Base-by-base conservation (phyloP, 768 basidiomycete genomes). In the Pleurotus eryngii region DNA sequence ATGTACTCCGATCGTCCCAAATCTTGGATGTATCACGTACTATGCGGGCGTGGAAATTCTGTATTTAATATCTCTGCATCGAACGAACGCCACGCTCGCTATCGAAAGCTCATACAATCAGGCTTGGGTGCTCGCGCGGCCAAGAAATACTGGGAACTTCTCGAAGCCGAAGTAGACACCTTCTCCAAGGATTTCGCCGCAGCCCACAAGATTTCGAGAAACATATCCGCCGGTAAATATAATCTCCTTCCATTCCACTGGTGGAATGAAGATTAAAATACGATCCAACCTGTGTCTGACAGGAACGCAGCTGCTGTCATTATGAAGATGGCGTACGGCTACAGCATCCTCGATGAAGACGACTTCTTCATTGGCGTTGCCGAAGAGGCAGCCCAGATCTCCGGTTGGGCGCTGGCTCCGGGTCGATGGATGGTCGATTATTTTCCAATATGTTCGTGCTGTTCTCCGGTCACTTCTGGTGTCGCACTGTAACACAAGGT, bases 1-100 rank as follows among this genome's bases (percentile, higher is more conserved):
- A 77, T 79, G 35, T 86, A 85, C 60, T 84, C 83, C 4, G 82
- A 83, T 59, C 76, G 83, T 6, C 83, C 82, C 2, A 69, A 68
- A 51, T 70, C 69, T 5, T 73, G 72, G 68, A 78, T 81, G 76
- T 76, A 70, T 58, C 68, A 74, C 51, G 72, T 72, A 5, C 68
- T 81, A 24, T 77, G 76, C 56, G 76, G 68, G 18, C 74, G 78
- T 8, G 74, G 72, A 27, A 64, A 71, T 56, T 60, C 74, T 1
- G 68, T 79, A 8, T 77, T 80, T 68, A 77, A 77, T 51, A 75
- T 80, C 7, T 74, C 76, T 8, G 72, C 76, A 1, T 63, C 66
- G 7, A 64, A 78, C 57, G 55, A 66, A 1, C 68, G 74, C 27
- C 72, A 80, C 58, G 71, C 63, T 58, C 63, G 67, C 6, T 81